Evolutionary conservation across 2,329 filamentous ascomycete genomes (phyloP), one percentile per base, ranked within the genome.

Genomic region (Gliomastix tumulicola): DNA sequence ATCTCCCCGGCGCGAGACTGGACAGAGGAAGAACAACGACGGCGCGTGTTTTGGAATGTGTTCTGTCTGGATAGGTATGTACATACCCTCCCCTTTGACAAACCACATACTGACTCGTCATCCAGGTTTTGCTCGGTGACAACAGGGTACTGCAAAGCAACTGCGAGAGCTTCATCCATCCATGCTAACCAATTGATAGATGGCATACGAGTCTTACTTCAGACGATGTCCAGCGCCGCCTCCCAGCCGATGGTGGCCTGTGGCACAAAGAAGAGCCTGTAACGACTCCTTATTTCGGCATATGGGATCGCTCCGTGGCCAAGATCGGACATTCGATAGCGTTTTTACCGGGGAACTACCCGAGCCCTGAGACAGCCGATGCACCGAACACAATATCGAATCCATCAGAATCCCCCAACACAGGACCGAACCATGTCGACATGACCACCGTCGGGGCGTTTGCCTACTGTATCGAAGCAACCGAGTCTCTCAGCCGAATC

Each of bases 401-500:
- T n/a, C 25, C 10, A n/a, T 13, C 10, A 16, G 16, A 11, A 32
- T 11, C 18, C 35, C 10, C 19, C 17, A 21, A 40, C 17, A 35
- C 41, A 5, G 43, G 41, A 2, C 37, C 35, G 1, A 43, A 41
- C 21, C 38, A 41, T 0, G 47, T 54, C 1, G 48, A 54, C 18
- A 54, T 61, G 37, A 59, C 64, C 6, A 59, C 59, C 0, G 50
- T 69, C 1, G 67, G 67, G 0, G 64, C 63, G 0, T 68, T 68
- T 40, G 65, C 66, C 2, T 69, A 69, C 32, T 59, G 60, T 8
- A 58, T 70, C 9, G 66, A 70, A 38, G 65, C 66, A 0, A 67
- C 65, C 0, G 67, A 70, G 41, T 67, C 59, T 1, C 45, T 70
- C 5, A 68, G 62, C 32, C 56, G 59, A 1, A 62, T 69, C 1